Evolutionary conservation across 805 yeast species (phyloP), one percentile per base, ranked within the genome.

Genomic region (Lipomyces spencermartinsiae): DNA sequence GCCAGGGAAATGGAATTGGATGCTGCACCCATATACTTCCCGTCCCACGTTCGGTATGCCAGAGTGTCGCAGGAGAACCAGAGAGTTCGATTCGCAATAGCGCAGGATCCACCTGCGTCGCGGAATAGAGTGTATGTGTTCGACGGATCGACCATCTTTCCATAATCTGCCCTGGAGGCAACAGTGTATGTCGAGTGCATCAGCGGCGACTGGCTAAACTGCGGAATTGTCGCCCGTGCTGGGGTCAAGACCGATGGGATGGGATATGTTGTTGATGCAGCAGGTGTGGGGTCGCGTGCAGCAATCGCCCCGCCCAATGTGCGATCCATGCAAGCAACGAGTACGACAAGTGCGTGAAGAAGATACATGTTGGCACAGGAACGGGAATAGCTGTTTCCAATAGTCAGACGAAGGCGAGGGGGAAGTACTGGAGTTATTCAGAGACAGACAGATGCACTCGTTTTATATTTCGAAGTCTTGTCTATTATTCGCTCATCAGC

Each of bases 71-170:
- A 37, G 46, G 58, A 62, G 57, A 65, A 65, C 68, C 67, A 65
- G 37, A 65, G 16, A 9, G 62, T 63, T 8, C 57, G 51, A 62
- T 62, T 64, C 34, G 59, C 16, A 19, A 65, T 14, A n/a, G 55
- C 4, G 64, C 68, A 65, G 14, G 63, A 39, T 7, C 68, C 68
- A 46, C 66, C 68, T 29, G 59, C 68, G 60, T 58, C 68, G 22
- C 68, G 65, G 58, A 51, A 62, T 43, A 65, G 25, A 14, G 35
- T 33, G 37, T 63, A 65, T 12, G 39, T 33, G 33, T 63, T 65
- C 12, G 29, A 5, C 54, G 34, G 53, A 46, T 65, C 68, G 22
- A 59, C 64, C 10, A 65, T 61, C 19, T 58, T 34, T 59, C 68
- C 68, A 33, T 19, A 58, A 53, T 39, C 61, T 8, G n/a, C 16